phyloP scores from a whole-genome alignment of 202 grass and related monocot genomes.

The Zoysia matrella region DNA sequence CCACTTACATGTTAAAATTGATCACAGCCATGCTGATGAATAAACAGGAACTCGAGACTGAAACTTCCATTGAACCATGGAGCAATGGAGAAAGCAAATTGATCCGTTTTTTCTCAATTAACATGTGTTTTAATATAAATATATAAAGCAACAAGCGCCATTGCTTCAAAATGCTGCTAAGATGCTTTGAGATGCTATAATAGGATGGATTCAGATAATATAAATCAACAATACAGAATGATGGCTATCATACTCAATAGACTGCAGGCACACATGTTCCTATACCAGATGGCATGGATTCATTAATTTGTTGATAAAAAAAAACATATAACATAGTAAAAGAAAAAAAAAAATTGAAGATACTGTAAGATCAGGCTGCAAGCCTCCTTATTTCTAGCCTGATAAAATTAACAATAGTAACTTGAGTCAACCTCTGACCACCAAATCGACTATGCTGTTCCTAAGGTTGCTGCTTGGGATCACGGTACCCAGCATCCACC shows the following conservation, averaged over 20 bases:
- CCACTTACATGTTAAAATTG: not conserved
- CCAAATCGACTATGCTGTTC: not conserved
- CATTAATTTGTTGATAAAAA: constrained; percentile 9
- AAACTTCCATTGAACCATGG: not conserved
- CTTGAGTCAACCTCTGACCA: constrained; percentile 27
- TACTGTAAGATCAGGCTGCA: constrained; percentile 39
- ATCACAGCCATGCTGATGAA: constrained; percentile 4
- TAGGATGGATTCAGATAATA: not conserved
- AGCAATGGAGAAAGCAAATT: not conserved
- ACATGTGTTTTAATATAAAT: constrained; percentile 10
- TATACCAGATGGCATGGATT: not conserved
- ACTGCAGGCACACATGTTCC: not conserved
- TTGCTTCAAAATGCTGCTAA: not conserved
- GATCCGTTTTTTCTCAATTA: too few relatives aligned
- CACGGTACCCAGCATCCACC: too few relatives aligned
- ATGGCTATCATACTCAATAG: not conserved
- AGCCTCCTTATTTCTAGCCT: constrained; percentile 48
- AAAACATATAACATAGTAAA: not conserved
- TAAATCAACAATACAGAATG: not conserved
- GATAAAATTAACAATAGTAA: constrained; percentile 15
- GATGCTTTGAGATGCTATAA: not conserved
- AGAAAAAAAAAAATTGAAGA: constrained; percentile 1
- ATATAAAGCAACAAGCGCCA: not conserved
- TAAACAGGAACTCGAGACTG: not conserved
- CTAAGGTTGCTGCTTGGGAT: constrained; percentile 87